A percentile compares a stretch with the other conserved stretches of the same genome.
Evolutionary conservation across 495 filamentous ascomycete species (phyloP).

Genomic region (Neurospora discreta): DNA sequence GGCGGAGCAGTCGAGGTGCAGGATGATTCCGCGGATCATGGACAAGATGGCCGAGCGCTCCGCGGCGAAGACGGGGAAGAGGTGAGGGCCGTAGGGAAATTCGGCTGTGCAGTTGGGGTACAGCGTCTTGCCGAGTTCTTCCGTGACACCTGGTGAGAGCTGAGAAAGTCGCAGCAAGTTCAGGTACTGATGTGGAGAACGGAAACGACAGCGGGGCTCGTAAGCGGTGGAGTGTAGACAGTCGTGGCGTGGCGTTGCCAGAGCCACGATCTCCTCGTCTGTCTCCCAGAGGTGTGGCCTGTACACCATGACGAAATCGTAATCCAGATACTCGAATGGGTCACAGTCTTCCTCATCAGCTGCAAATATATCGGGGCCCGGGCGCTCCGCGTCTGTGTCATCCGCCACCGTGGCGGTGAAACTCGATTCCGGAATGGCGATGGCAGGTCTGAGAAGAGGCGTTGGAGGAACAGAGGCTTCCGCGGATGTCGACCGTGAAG

Average conservation of each 20-base stretch:
- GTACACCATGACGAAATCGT: not conserved
- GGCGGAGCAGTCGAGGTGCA: not conserved
- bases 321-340: not conserved
- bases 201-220: not conserved
- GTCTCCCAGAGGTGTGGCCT: not conserved
- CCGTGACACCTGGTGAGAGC: not conserved
- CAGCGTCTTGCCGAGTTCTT: not conserved
- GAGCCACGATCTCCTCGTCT: not conserved
- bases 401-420: not conserved
- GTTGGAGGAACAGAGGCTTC: not conserved
- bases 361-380: too few relatives aligned
- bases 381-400: too few relatives aligned
- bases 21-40: not conserved
- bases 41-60: conserved; percentile 1
- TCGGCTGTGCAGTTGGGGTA: not conserved
- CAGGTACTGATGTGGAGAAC: not conserved
- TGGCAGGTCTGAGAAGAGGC: not conserved
- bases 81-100: not conserved
- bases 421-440: not conserved
- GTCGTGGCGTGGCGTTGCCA: not conserved
- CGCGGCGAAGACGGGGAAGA: not conserved
- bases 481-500: not conserved
- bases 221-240: not conserved
- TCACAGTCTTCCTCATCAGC: not conserved
- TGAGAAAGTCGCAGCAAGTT: not conserved